Evolutionary conservation across 306 rosid genomes (phyloP), one percentile per base, ranked within the genome.

Genomic region (Vigna trinervia): DNA sequence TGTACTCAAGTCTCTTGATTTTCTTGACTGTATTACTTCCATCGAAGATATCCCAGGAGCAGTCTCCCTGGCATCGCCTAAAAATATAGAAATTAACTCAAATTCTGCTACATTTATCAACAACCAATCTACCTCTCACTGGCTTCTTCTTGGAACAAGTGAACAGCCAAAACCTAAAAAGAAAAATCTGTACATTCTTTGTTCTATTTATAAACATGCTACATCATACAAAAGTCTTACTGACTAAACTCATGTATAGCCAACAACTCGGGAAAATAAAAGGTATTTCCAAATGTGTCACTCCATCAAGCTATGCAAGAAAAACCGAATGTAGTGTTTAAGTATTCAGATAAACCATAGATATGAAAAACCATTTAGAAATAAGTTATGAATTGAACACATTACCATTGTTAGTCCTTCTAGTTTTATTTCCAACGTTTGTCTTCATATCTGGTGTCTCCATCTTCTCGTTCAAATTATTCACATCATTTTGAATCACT

Each of bases 31-130:
- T 45, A 17, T 76, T 60, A 59, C 83, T 84, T 85, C 89, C 79
- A 39, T 60, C 39, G 89, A 76, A 76, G 91, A 78, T 59, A 57
- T 75, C 61, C 71, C 83, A 45, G 76, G 73, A 66, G 71, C 46
- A 75, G 75, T 77, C 82, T 80, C 81, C 87, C 23, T 82, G 68
- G 80, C 8, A 69, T 75, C 86, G 62, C 96, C 97, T 94, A 88
- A 76, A 88, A 78, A 85, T 69, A 73, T 78, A 78, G 75, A 77
- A 75, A 77, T 61, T 66, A 73, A 71, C 79, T 70, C 76, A 79
- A 75, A 56, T 45, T 66, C 54, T 8, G 71, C 72, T 74, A 76
- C 79, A 76, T 67, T 73, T 60, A 71, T 67, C 26, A 66, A 11
- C 50, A 70, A 23, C 45, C 71, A 32, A 76, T 76, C 73, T 63